These are phyloP conservation scores for Celoporthe dispersa DNA, from an alignment of 2,329 filamentous ascomycete genomes.

Conservation along the genomic window DNA sequence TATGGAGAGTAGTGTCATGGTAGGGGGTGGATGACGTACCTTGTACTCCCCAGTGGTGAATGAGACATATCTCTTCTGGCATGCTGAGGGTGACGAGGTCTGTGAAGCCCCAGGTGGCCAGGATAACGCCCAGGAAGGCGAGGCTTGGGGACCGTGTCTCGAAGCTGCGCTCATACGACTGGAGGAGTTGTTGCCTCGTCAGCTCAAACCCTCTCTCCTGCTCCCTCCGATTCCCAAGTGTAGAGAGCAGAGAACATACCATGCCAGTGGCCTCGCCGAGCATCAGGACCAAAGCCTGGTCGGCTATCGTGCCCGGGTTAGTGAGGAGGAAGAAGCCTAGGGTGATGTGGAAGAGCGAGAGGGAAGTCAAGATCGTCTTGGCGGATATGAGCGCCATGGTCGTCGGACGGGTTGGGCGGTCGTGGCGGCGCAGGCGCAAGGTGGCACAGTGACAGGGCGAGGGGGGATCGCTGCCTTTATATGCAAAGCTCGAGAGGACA, in stretches of 20 bases:
- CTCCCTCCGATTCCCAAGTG: not conserved
- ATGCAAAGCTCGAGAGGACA: not conserved
- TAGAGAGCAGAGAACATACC: constrained; percentile 52
- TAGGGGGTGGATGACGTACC: constrained; percentile 66
- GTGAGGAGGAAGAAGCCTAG: constrained; percentile 83
- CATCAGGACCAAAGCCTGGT: constrained; percentile 80
- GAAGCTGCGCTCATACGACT: constrained; percentile 72
- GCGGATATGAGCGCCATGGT: constrained; percentile 82
- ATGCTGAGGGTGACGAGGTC: constrained; percentile 70
- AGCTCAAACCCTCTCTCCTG: not conserved
- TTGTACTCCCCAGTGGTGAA: constrained; percentile 70
- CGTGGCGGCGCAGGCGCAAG: constrained; percentile 1
- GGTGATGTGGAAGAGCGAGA: constrained; percentile 84
- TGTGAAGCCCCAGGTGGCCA: constrained; percentile 62
- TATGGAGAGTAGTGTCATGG: constrained; percentile 55
- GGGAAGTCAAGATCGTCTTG: constrained; percentile 77
- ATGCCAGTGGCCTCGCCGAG: constrained; percentile 84
- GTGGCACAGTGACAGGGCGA: not conserved
- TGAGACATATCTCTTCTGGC: constrained; percentile 66
- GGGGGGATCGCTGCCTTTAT: not conserved
- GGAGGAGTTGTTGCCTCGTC: constrained; percentile 7
- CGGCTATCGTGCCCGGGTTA: constrained; percentile 71
- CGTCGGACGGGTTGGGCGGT: constrained; percentile 25
- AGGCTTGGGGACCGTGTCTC: constrained; percentile 71
- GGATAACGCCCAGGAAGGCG: constrained; percentile 72